phyloP scores from a whole-genome alignment of 2,329 filamentous ascomycete species.

The Stachybotrys echinatus region DNA sequence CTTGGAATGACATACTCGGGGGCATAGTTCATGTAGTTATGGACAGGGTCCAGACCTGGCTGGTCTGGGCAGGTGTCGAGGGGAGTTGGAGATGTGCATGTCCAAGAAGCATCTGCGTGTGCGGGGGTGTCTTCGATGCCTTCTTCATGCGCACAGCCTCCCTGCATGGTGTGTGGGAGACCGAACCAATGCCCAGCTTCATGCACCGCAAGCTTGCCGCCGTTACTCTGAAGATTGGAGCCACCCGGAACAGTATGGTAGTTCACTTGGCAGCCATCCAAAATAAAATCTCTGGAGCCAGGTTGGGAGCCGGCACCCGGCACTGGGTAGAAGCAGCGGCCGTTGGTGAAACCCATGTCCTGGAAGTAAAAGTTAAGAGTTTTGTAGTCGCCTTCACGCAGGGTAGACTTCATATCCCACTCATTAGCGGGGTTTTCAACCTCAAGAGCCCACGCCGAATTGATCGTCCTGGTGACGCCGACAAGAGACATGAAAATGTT shows the following conservation, averaged over 20 bases:
- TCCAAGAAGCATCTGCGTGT: slow-evolving; percentile 15
- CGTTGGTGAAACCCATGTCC: not conserved
- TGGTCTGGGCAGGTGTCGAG: slow-evolving; percentile 10
- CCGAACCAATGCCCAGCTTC: slow-evolving; percentile 41
- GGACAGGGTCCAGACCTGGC: slow-evolving; percentile 1
- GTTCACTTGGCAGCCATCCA: not conserved
- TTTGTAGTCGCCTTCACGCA: not conserved
- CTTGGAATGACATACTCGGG: too few species aligned
- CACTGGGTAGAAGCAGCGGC: not conserved
- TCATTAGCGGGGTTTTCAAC: not conserved
- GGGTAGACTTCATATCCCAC: not conserved
- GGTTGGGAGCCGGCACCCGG: not conserved
- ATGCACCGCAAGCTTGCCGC: slow-evolving; percentile 20
- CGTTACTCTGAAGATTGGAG: slow-evolving; percentile 16
- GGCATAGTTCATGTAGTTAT: not conserved
- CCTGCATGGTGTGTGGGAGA: slow-evolving; percentile 36
- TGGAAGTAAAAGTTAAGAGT: not conserved
- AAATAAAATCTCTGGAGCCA: not conserved
- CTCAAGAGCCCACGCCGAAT: too few species aligned
- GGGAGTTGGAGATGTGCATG: slow-evolving; percentile 22
- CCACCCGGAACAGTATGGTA: not conserved
- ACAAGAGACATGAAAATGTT: too few species aligned
- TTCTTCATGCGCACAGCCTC: slow-evolving; percentile 20
- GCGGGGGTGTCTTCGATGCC: slow-evolving; percentile 33
- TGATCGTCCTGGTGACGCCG: too few species aligned